Percentiles rank a stretch among this genome's conserved stretches.
Conservation (phyloP, 1,284 basidiomycete species). For the Rhodotorula mucilaginosa region DNA sequence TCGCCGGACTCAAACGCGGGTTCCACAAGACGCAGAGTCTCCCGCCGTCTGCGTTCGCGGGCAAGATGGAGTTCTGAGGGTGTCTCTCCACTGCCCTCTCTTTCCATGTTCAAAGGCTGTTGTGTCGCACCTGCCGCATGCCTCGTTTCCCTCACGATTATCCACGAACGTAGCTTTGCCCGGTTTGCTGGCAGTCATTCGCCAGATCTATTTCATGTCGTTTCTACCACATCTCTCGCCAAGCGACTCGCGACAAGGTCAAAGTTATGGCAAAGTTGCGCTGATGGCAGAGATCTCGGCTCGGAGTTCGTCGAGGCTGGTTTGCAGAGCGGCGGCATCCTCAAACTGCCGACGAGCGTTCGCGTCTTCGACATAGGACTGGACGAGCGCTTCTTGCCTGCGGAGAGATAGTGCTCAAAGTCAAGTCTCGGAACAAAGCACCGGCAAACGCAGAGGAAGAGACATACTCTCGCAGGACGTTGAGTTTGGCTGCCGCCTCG, state of each 20-base stretch:
- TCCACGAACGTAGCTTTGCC: background rate
- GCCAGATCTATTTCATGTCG: background rate
- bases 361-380: slow-evolving; percentile 44
- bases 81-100: background rate
- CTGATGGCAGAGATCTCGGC: slow-evolving; percentile 28
- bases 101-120: background rate
- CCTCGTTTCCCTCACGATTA: background rate
- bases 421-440: background rate
- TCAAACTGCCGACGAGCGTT: slow-evolving; percentile 43
- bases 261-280: slow-evolving; percentile 6
- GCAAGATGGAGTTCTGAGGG: slow-evolving; percentile 27
- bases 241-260: too few relatives aligned
- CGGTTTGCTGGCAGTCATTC: background rate
- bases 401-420: background rate
- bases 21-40: slow-evolving; percentile 27
- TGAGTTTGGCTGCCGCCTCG: slow-evolving; percentile 33
- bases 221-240: background rate
- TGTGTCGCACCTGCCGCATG: background rate
- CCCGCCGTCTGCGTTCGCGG: slow-evolving; percentile 20
- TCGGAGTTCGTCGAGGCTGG: slow-evolving; percentile 48
- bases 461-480: slow-evolving; percentile 42
- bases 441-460: background rate
- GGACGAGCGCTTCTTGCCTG: slow-evolving; percentile 44
- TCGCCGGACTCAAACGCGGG: slow-evolving; percentile 9
- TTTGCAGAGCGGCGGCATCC: slow-evolving; percentile 45